Base-by-base conservation (phyloP, 768 basidiomycete species). In the Podaxis sp. region DNA sequence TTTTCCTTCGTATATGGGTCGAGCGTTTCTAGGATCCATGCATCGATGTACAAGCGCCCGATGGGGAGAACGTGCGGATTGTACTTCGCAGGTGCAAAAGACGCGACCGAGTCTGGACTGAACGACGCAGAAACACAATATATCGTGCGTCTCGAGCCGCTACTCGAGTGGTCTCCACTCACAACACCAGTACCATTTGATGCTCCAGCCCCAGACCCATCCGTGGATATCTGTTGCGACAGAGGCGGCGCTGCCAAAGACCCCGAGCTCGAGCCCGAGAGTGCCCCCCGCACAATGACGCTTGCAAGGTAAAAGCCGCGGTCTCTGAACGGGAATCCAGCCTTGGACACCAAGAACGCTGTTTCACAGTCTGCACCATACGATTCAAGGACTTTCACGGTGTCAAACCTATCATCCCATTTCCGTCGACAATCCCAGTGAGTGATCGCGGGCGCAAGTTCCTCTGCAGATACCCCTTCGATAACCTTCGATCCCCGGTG, bases 1-100 rank as follows among this genome's bases (percentile, higher is more conserved):
- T 93, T 93, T 73, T 96, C 94, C 62, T 88, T 88, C 23, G 93
- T 90, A 62, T 98, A 98, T 0, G 95, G 95, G 69, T 98, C 96
- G 50, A 98, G 82, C 3, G 96, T 98, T 76, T 99, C 95, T 67
- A 97, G 74, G 35, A 96, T 86, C 97, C 97, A 99, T 1, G 91
- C 96, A 67, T 98, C 95, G 5, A 99, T 75, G 64, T 91, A 87
- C 36, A 93, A 78, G 13, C 90, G 85, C 1, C 94, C 96, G 14
- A 91, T 77, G 0, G 93, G 91, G 7, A 93, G 79, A 1, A 61
- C 67, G 55, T 84, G 83, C 0, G 92, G 78, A 71, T 98, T 98
- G 71, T 91, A 89, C 69, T 91, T 93, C 5, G 73, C 69, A 1
- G 81, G 47, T 21, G 82, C 78, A 68, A 91, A 92, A 13, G 78